A percentile compares a stretch with the other conserved stretches of the same genome.
These are phyloP conservation scores for Phytophthora sojae DNA, from an alignment of 352 stramenopile species.

Conservation along the genomic window DNA sequence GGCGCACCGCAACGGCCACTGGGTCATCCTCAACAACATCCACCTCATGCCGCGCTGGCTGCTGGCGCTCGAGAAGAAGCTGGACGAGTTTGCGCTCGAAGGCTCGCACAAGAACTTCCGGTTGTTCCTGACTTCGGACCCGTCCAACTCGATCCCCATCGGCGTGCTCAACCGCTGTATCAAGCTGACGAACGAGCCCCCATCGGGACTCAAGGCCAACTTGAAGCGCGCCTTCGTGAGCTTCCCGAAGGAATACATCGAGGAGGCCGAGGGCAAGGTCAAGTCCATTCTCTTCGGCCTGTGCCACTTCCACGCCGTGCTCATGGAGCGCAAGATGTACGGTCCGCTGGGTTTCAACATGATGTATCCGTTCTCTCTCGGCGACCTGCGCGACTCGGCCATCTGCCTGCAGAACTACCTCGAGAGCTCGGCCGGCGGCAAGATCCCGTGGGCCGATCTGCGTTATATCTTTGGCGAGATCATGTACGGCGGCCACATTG, in stretches of 20 bases:
- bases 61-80: slow-evolving; percentile 96
- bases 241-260: slow-evolving; percentile 96
- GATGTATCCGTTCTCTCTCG: slow-evolving; percentile 98
- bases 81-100: slow-evolving; percentile 95
- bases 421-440: slow-evolving; percentile 93
- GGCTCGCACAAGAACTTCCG: slow-evolving; percentile 95
- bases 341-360: slow-evolving; percentile 98
- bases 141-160: slow-evolving; percentile 94
- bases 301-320: slow-evolving; percentile 97
- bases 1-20: slow-evolving; percentile 96
- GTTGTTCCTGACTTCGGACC: slow-evolving; percentile 95
- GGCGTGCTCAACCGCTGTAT: slow-evolving; percentile 96
- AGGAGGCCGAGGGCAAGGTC: slow-evolving; percentile 95
- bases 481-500: slow-evolving; percentile 97
- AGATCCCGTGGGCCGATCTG: slow-evolving; percentile 97
- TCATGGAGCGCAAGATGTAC: slow-evolving; percentile 98
- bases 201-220: slow-evolving; percentile 95
- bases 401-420: slow-evolving; percentile 97
- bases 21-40: slow-evolving; percentile 99
- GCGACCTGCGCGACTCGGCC: slow-evolving; percentile 95
- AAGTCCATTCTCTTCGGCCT: slow-evolving; percentile 98
- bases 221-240: slow-evolving; percentile 97
- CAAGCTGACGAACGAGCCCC: slow-evolving; percentile 97
- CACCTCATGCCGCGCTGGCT: slow-evolving; percentile 98
- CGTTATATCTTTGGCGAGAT: slow-evolving; percentile 98